Percentiles rank a stretch among this genome's conserved stretches.
Evolutionary conservation across 139 green algal genomes (phyloP).

Genomic region (Volvox africanus): DNA sequence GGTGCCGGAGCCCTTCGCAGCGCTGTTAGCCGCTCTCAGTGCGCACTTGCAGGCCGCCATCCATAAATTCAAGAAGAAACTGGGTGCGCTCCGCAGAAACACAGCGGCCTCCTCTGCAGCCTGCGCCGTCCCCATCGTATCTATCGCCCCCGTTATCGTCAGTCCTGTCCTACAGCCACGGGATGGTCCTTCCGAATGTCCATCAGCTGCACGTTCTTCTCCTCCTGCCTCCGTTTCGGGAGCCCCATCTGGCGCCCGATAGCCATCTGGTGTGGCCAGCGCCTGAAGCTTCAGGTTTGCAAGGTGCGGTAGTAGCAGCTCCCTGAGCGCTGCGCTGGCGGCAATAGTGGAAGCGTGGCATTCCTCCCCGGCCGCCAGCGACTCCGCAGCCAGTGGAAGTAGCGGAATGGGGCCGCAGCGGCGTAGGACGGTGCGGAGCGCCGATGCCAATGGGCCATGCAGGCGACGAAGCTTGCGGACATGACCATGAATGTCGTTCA

Average conservation of each 20-base stretch:
- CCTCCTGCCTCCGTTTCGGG: not conserved
- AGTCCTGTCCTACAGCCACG: not conserved
- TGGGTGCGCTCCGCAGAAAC: not conserved
- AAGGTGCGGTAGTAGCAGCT: constrained; percentile 5
- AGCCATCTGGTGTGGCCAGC: too few relatives aligned
- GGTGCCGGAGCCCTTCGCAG: not conserved
- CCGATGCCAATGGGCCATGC: constrained; percentile 1
- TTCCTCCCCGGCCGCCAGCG: constrained; percentile 16
- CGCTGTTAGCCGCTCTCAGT: not conserved
- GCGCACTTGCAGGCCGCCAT: constrained; percentile 25
- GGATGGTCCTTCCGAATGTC: not conserved
- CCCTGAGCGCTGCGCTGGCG: not conserved
- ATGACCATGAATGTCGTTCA: constrained; percentile 11
- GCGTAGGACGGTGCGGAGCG: not conserved
- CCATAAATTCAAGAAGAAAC: constrained; percentile 23
- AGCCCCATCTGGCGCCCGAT: too few relatives aligned
- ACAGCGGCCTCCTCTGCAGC: not conserved
- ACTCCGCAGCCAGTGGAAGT: not conserved
- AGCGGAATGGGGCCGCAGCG: not conserved
- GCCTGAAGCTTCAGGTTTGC: too few relatives aligned
- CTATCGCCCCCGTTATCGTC: not conserved
- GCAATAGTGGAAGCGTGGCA: not conserved
- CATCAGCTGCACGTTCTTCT: not conserved
- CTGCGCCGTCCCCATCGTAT: not conserved
- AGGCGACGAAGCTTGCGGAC: not conserved